These are phyloP conservation scores for Saitozyma podzolica DNA, from an alignment of 768 basidiomycete species.

Conservation along the genomic window DNA sequence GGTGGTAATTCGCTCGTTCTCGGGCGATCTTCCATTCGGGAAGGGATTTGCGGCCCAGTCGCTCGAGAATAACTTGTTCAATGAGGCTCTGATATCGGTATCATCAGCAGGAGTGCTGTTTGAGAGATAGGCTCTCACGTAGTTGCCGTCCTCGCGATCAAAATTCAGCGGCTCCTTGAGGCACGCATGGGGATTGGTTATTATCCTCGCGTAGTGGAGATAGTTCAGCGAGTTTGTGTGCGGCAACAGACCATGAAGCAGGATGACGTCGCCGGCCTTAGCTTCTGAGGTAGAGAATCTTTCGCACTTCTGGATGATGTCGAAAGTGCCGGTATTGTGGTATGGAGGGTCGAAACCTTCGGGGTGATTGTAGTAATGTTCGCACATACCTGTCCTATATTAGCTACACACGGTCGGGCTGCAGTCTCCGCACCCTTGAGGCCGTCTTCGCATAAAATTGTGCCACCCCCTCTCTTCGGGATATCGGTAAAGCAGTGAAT, in stretches of 20 bases:
- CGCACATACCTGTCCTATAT: conserved; percentile 6
- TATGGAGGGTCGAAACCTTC: conserved; percentile 28
- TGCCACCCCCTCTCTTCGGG: conserved; percentile 18
- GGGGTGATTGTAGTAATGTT: conserved; percentile 20
- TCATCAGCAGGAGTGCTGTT: not conserved
- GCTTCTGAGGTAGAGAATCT: conserved; percentile 17
- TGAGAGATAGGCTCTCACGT: conserved; percentile 14
- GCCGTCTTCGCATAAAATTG: conserved; percentile 23
- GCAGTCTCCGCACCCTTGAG: conserved; percentile 8
- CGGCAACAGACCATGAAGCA: conserved; percentile 15
- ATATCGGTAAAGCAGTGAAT: conserved; percentile 36
- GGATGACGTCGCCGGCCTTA: too few species aligned
- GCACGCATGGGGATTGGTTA: conserved; percentile 27
- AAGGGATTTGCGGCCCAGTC: conserved; percentile 14
- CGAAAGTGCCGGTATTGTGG: conserved; percentile 5
- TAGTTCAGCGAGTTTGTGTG: conserved; percentile 20
- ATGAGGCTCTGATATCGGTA: conserved; percentile 15
- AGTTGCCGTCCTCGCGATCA: conserved; percentile 25
- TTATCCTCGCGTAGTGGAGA: conserved; percentile 21
- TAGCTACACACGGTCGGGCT: not conserved
- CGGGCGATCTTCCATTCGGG: conserved; percentile 11
- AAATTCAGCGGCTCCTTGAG: conserved; percentile 18
- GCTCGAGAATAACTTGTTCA: conserved; percentile 29
- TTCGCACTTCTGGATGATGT: conserved; percentile 10
- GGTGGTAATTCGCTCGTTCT: conserved; percentile 17